Conservation (phyloP, 23 red algal genomes). For the Pyropia haitanensis region DNA sequence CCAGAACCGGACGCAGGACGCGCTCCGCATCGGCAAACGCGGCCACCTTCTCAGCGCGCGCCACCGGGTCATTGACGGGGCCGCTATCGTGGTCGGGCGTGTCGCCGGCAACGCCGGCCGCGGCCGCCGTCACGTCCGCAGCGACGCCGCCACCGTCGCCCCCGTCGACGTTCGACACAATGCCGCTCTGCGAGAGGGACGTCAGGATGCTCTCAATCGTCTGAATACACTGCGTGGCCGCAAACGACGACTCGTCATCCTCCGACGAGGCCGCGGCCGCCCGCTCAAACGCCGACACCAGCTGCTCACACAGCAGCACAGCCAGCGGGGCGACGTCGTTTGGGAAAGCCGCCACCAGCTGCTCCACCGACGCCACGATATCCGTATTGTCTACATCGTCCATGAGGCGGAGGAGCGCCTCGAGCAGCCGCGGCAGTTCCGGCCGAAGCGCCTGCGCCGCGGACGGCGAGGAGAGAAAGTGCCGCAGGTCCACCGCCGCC, state of each 20-base stretch:
- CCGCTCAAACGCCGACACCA: constrained; percentile 45
- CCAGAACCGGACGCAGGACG: constrained; percentile 46
- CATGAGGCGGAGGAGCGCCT: constrained; percentile 44
- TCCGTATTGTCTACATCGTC: constrained; percentile 66
- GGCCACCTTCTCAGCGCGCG: constrained; percentile 14
- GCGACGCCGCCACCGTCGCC: no score
- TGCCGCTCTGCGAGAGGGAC: constrained; percentile 7
- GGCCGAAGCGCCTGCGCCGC: constrained; percentile 17
- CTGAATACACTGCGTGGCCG: constrained; percentile 49
- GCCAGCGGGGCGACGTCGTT: constrained; percentile 61
- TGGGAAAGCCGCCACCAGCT: constrained; percentile 52
- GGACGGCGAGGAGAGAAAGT: constrained; percentile 44
- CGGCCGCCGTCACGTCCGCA: no score
- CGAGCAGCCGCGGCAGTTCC: constrained; percentile 39
- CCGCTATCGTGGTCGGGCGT: no score
- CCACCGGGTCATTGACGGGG: no score
- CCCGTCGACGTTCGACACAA: neutral
- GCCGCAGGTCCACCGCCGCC: constrained; percentile 48
- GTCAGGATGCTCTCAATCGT: constrained; percentile 47
- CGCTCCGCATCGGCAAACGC: constrained; percentile 17
- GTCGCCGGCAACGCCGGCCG: no score
- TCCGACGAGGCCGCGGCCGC: constrained; percentile 27
- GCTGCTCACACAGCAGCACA: constrained; percentile 20
- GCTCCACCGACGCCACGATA: constrained; percentile 53
- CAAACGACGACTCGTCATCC: constrained; percentile 63